A percentile compares a stretch with the other conserved stretches of the same genome.
These are phyloP conservation scores for Salix udensis DNA, from an alignment of 345 rosid species.

Conservation along the genomic window DNA sequence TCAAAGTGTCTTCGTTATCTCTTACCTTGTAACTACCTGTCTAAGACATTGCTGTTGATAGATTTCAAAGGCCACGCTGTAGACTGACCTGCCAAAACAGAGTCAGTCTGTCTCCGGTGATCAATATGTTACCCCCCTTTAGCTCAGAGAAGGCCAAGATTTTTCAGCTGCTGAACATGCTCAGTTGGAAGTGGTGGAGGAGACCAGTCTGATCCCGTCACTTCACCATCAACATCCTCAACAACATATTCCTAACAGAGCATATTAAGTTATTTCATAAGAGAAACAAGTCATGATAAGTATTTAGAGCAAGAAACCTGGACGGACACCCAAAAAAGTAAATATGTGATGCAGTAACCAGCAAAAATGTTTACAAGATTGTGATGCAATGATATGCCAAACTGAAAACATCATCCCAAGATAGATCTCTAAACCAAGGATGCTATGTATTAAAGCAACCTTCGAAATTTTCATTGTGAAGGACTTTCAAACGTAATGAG, in stretches of 20 bases:
- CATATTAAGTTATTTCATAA: neutral
- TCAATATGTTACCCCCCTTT: neutral
- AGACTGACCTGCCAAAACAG: slow-evolving; percentile 28
- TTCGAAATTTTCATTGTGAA: too few species aligned
- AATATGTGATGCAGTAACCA: neutral
- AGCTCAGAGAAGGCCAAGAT: slow-evolving; percentile 72
- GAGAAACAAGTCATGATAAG: neutral
- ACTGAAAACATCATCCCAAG: neutral
- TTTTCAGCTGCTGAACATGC: slow-evolving; percentile 89
- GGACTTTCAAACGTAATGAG: neutral
- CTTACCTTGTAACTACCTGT: neutral
- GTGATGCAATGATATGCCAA: neutral
- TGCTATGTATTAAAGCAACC: neutral
- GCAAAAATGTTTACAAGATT: neutral
- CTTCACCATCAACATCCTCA: slow-evolving; percentile 94
- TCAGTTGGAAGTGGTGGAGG: slow-evolving; percentile 83
- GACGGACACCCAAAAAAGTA: neutral
- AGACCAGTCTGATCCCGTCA: slow-evolving; percentile 80
- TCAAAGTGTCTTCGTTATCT: neutral
- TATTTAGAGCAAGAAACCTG: neutral
- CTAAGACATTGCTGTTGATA: neutral
- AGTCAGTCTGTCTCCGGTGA: slow-evolving; percentile 27
- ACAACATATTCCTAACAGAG: slow-evolving; percentile 84
- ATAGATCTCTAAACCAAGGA: too few species aligned
- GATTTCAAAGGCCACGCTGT: slow-evolving; percentile 1